Evolutionary conservation across 345 rosid species (phyloP), one percentile per base, ranked within the genome.

Genomic region (Stellera chamaejasme): DNA sequence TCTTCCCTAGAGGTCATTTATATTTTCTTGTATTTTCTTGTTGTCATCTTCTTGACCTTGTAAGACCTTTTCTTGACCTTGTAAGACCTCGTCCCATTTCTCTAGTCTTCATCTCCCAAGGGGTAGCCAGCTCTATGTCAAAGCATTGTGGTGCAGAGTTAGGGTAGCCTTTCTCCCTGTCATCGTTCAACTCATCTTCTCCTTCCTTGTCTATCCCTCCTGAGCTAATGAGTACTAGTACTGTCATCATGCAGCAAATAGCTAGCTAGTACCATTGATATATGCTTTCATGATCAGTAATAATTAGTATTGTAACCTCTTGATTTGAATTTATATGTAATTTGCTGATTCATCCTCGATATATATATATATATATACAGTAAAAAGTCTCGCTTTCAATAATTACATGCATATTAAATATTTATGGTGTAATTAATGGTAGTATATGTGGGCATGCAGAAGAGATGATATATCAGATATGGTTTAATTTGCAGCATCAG

Each of bases 21-120:
- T 46, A 44, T 10, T 0, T 36, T 28, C n/a, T n/a, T n/a, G n/a
- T n/a, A n/a, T 0, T 32, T 45, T 15, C 9, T 13, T 36, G n/a
- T 10, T 27, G 25, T 46, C 32, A 58, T 67, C 60, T 86, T 93
- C 97, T 93, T 93, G 99, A 93, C 97, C 97, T 93, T 92, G 96
- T 88, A 93, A 93, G 96, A 77, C 90, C 94, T 93, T 93, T 93
- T 93, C 97, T 93, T 93, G 96, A 82, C 91, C 94, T 93, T 86
- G 96, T 93, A 86, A 88, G 97, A 81, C 88, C 96, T 69, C 11
- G 0, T 54, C 15, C 27, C 2, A 1, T 43, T 11, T 28, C 41
- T 2, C 7, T 19, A 28, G 9, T 39, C 16, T 63, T 36, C 15
- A 0, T 48, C 50, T 56, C 69, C 14, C 13, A 0, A 43, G 5